Evolutionary conservation across 495 filamentous ascomycete genomes (phyloP).

Genomic region (Schizothecium vesticola): DNA sequence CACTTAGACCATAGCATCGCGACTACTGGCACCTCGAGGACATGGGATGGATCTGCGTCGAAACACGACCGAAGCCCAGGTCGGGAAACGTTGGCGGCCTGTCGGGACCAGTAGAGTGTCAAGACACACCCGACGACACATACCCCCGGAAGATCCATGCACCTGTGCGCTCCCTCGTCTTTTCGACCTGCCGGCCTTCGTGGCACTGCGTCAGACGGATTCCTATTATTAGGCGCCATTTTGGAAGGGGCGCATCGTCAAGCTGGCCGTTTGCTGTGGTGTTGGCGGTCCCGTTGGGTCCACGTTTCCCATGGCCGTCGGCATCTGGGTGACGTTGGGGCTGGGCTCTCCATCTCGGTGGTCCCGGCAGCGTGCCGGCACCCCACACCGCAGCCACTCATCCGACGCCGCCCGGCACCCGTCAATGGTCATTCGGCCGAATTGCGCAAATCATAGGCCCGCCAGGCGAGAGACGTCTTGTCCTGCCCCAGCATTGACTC

Average conservation of each 20-base stretch:
- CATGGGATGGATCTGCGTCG: slow-evolving; percentile 5
- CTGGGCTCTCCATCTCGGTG: slow-evolving; percentile 26
- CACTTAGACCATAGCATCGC: not conserved
- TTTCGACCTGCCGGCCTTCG: slow-evolving; percentile 20
- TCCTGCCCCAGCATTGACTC: slow-evolving; percentile 14
- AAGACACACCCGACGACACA: slow-evolving; percentile 18
- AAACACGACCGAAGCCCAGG: slow-evolving; percentile 16
- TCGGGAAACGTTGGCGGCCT: slow-evolving; percentile 15
- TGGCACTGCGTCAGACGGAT: slow-evolving; percentile 29
- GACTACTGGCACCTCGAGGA: not conserved
- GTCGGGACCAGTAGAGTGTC: slow-evolving; percentile 13
- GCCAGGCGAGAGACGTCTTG: slow-evolving; percentile 9
- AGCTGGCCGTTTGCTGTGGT: slow-evolving; percentile 9
- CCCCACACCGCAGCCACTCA: slow-evolving; percentile 6
- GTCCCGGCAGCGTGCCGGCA: slow-evolving; percentile 18
- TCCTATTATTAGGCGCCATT: slow-evolving; percentile 27
- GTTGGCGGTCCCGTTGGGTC: slow-evolving; percentile 23
- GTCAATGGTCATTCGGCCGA: slow-evolving; percentile 16
- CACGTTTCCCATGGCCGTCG: slow-evolving; percentile 22
- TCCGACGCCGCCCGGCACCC: slow-evolving; percentile 9
- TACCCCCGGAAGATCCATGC: slow-evolving; percentile 24
- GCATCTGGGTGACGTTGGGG: slow-evolving; percentile 12
- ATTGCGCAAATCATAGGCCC: slow-evolving; percentile 7
- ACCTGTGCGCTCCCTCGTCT: slow-evolving; percentile 13
- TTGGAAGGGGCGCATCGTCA: slow-evolving; percentile 15